Percentiles rank a stretch among this genome's conserved stretches.
phyloP scores from a whole-genome alignment of 345 rosid genomes.

The Populus davidiana region DNA sequence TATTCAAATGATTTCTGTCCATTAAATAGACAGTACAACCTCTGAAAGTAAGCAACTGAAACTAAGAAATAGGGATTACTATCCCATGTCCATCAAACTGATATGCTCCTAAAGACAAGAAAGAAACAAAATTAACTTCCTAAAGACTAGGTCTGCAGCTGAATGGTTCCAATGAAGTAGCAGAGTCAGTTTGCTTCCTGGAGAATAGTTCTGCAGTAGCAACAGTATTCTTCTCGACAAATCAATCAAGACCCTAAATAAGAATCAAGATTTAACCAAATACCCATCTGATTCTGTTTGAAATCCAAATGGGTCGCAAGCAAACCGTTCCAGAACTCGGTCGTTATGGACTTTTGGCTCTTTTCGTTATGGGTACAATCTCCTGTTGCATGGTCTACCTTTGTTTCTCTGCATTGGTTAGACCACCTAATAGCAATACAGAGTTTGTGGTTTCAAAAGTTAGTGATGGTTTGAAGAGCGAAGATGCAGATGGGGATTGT shows the following conservation, averaged over 20 bases:
- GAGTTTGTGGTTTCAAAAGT: slow-evolving; percentile 5
- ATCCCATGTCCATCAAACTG: no score
- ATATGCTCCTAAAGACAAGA: no score
- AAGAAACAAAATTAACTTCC: no score
- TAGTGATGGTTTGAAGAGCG: not conserved
- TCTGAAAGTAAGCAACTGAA: no score
- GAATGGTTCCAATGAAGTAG: no score
- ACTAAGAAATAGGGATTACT: no score
- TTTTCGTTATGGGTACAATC: slow-evolving; percentile 23
- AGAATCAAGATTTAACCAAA: not conserved
- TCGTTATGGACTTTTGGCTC: slow-evolving; percentile 20
- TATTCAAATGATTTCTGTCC: no score
- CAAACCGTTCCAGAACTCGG: slow-evolving; percentile 24
- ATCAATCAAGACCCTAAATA: not conserved
- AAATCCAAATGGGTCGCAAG: slow-evolving; percentile 29
- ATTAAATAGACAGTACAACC: no score
- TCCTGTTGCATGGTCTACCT: slow-evolving; percentile 31
- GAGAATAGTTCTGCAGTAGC: no score
- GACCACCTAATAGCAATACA: slow-evolving; percentile 10
- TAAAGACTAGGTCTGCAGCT: no score
- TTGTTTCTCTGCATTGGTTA: slow-evolving; percentile 20
- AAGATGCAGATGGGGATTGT: slow-evolving; percentile 18
- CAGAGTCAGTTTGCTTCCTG: no score
- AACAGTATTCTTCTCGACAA: no score
- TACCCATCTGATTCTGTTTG: not conserved